phyloP scores from a whole-genome alignment of 495 filamentous ascomycete genomes.

The Hypoxylon lienhwacheense region DNA sequence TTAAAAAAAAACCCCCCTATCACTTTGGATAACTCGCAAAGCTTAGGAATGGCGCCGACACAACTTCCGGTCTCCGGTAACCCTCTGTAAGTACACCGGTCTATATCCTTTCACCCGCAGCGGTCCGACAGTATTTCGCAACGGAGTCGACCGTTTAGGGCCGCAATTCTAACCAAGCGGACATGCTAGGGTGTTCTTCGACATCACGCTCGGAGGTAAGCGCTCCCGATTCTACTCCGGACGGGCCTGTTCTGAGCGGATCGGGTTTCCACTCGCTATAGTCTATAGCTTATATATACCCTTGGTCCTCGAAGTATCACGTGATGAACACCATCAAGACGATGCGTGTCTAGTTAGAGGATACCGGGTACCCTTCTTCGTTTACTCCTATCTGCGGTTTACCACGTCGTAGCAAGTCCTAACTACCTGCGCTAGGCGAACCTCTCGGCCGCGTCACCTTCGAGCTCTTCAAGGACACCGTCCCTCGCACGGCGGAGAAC shows the following conservation, averaged over 20 bases:
- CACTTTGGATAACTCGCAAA: slow-evolving; percentile 5
- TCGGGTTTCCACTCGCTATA: too few relatives aligned
- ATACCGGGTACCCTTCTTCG: not conserved
- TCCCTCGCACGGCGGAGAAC: slow-evolving; percentile 91
- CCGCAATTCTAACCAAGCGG: slow-evolving; percentile 13
- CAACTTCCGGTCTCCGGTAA: slow-evolving; percentile 57
- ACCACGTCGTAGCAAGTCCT: slow-evolving; percentile 4
- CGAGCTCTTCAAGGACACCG: slow-evolving; percentile 83
- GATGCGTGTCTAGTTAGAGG: not conserved
- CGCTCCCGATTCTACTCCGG: slow-evolving; percentile 4
- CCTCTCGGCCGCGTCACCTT: slow-evolving; percentile 90
- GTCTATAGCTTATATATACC: not conserved
- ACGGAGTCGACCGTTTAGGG: not conserved
- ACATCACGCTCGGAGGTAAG: slow-evolving; percentile 87
- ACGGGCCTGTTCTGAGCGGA: not conserved
- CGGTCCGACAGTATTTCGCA: slow-evolving; percentile 20
- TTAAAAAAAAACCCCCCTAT: too few relatives aligned
- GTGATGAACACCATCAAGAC: slow-evolving; percentile 10
- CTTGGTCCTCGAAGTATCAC: slow-evolving; percentile 13
- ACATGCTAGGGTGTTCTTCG: slow-evolving; percentile 76
- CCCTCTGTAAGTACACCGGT: slow-evolving; percentile 50
- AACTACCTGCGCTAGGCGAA: slow-evolving; percentile 64
- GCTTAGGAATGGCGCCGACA: slow-evolving; percentile 52
- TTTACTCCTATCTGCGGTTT: not conserved
- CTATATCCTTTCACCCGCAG: not conserved